A percentile compares a stretch with the other conserved stretches of the same genome.
phyloP scores from a whole-genome alignment of 2,329 filamentous ascomycete species.

The Parascedosporium putredinis region DNA sequence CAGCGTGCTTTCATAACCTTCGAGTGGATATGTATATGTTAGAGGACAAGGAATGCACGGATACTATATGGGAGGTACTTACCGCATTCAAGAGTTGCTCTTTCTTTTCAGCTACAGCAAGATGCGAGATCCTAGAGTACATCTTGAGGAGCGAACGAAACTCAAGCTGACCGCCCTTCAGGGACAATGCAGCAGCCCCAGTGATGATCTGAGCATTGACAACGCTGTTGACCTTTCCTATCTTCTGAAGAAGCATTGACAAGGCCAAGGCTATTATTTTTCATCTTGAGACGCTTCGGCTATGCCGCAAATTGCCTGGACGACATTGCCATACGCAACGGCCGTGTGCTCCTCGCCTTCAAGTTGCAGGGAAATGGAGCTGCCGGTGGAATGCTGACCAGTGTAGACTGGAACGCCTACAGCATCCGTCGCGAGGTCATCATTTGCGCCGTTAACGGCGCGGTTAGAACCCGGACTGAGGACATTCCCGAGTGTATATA shows the following conservation, averaged over 20 bases:
- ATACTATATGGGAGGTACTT: constrained; percentile 21
- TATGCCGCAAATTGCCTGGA: constrained; percentile 91
- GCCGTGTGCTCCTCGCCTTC: constrained; percentile 70
- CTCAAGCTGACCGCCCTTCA: constrained; percentile 69
- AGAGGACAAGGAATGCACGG: constrained; percentile 7
- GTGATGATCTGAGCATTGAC: constrained; percentile 81
- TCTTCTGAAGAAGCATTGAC: constrained; percentile 93
- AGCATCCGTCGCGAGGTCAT: constrained; percentile 4
- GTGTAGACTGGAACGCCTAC: constrained; percentile 34
- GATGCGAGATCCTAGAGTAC: constrained; percentile 64
- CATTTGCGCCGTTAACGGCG: constrained; percentile 39
- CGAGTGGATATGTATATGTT: constrained; percentile 23
- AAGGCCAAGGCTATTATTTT: constrained; percentile 90
- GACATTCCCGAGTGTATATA: constrained; percentile 95
- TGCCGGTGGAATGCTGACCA: constrained; percentile 53
- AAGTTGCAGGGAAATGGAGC: constrained; percentile 67
- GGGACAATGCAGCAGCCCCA: constrained; percentile 67
- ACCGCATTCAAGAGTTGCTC: constrained; percentile 60
- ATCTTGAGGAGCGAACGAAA: constrained; percentile 80
- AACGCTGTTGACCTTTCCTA: constrained; percentile 68
- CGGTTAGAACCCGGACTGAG: constrained; percentile 61
- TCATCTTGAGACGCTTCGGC: constrained; percentile 71
- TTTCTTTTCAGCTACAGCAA: constrained; percentile 62
- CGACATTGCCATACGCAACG: constrained; percentile 72
- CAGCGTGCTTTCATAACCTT: constrained; percentile 71